Base-by-base conservation (phyloP, 2,329 filamentous ascomycete species). In the Fusarium virguliforme region DNA sequence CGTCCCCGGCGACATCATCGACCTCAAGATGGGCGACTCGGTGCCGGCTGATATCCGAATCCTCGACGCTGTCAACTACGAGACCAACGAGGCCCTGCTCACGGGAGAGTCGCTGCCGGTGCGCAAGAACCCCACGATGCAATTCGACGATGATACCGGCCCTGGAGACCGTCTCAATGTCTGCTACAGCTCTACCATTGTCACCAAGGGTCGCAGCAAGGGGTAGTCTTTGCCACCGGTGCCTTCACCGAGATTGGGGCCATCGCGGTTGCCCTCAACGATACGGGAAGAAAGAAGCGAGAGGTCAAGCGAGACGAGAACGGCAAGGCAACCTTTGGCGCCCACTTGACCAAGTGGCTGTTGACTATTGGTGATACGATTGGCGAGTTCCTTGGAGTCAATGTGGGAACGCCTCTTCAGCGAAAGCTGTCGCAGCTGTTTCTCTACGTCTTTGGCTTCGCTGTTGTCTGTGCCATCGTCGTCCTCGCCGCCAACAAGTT, bases 401-500 rank as follows among this genome's bases (percentile, higher is more conserved):
- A 74, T 13, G 78, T 88, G n/a, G 91, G 91, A 12, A 93, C 91
- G 4, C 91, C 91, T 0, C 81, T 93, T 34, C 90, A 92, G 76
- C 87, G 88, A 64, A 92, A 91, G 75, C 81, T 93, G 40, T 90
- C 88, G 69, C 89, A 90, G 75, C 85, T 93, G 58, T 91, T 91
- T 28, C 85, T 92, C 22, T 80, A 89, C 4, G 85, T 93, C 4
- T 75, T 76, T 7, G 65, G 65, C 3, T 68, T 72, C 3, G 72
- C 74, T 1, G 30, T 75, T 2, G 55, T 75, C 10, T 75, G 73
- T 30, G 73, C 73, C 26, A 67, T 75, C 34, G 65, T 75, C 5
- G 73, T 70, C 2, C 18, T 75, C 4, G 63, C 56, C 8, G 71
- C 71, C 22, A 74, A 74, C 50, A 54, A 53, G 75, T 82, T 80